Evolutionary conservation across 129 eudicot species (phyloP).

Genomic region (Arctium minus): DNA sequence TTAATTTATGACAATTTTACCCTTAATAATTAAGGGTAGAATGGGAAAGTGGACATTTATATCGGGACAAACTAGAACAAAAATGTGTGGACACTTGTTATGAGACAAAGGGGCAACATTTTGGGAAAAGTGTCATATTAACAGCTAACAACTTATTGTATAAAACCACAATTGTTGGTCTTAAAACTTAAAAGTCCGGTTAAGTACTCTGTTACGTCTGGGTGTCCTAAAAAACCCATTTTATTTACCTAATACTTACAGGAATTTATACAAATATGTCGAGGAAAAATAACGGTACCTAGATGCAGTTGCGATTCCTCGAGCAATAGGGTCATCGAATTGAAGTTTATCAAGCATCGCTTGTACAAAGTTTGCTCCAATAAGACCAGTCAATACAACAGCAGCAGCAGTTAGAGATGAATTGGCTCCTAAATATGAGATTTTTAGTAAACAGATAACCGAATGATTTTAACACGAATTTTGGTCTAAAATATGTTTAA

Average conservation of each 20-base stretch:
- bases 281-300: constrained; percentile 43
- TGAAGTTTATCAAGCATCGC: constrained; percentile 73
- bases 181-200: too few relatives aligned
- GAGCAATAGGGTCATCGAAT: constrained; percentile 91
- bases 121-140: too few relatives aligned
- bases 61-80: too few relatives aligned
- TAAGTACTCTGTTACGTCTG: too few relatives aligned
- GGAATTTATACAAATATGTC: background rate
- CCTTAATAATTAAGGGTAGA: too few relatives aligned
- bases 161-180: too few relatives aligned
- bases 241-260: background rate
- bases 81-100: too few relatives aligned
- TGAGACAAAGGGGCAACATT: too few relatives aligned
- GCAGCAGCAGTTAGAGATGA: constrained; percentile 97
- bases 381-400: constrained; percentile 92
- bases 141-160: too few relatives aligned
- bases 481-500: background rate
- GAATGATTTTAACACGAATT: background rate
- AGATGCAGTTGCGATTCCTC: constrained; percentile 99
- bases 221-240: too few relatives aligned
- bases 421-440: constrained; percentile 58
- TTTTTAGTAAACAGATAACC: background rate
- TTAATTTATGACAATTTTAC: too few relatives aligned
- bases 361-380: constrained; percentile 98
- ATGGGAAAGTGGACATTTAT: too few relatives aligned